Conservation (phyloP, 495 filamentous ascomycete genomes). For the Aspergillus carlsbadensis region DNA sequence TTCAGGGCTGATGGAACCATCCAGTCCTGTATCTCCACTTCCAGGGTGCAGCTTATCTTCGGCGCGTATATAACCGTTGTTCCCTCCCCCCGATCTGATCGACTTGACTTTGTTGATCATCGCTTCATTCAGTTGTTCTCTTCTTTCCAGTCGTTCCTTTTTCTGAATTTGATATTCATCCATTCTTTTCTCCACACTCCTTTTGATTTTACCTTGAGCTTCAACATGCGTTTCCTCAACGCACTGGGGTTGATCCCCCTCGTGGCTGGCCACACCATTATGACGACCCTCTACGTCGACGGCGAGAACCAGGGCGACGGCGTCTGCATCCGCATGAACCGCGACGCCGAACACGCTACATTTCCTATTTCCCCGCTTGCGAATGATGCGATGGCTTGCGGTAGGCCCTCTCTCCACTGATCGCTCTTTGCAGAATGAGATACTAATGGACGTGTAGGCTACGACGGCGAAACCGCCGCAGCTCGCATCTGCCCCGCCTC, state of each 20-base stretch:
- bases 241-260: constrained; percentile 3
- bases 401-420: constrained; percentile 35
- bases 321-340: constrained; percentile 66
- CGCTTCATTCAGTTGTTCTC: background rate
- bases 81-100: background rate
- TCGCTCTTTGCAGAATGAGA: background rate
- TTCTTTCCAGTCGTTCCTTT: background rate
- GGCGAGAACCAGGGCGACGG: constrained; percentile 65
- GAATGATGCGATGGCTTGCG: constrained; percentile 69
- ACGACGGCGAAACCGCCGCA: constrained; percentile 54
- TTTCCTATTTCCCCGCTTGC: constrained; percentile 47
- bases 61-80: background rate
- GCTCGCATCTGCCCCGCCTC: constrained; percentile 58
- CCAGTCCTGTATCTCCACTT: no score
- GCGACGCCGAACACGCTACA: constrained; percentile 45
- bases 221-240: background rate
- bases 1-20: no score
- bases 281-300: constrained; percentile 66
- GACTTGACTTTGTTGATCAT: background rate
- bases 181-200: background rate
- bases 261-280: constrained; percentile 53
- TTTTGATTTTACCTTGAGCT: background rate
- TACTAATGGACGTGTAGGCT: constrained; percentile 36
- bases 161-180: background rate
- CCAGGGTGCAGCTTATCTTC: no score